Base-by-base conservation (phyloP, 352 stramenopile species). In the Phytophthora ramorum region DNA sequence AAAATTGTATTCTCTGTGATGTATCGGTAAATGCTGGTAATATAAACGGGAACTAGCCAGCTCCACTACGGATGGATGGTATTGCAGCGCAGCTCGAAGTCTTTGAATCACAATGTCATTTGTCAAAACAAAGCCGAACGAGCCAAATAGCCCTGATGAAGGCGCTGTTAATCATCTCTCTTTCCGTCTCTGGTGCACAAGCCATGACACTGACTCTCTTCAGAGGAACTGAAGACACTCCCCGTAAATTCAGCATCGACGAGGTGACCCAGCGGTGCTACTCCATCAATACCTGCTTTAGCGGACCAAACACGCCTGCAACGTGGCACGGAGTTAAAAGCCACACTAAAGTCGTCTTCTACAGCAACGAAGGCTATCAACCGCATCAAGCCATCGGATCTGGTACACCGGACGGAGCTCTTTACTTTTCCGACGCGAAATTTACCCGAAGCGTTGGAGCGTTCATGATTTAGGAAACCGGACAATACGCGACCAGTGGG, bases 401-500 rank as follows among this genome's bases (percentile, higher is more conserved):
- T 19, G 58, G 38, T 2, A 52, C 58, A 12, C 45, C 57, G 13
- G 57, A 64, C 9, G 45, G 57, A 7, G 35, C 45, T 14, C 57
- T 65, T 28, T 66, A 48, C 30, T 59, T 59, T n/a, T 52, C 48
- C 20, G 58, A 60, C 37, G 38, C 24, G 22, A 59, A 66, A 2
- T 66, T 65, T 37, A 8, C 14, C 3, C 58, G 52, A 9, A 58
- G 19, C n/a, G 45, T 51, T 13, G 37, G n/a, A 10, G 35, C 45
- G 8, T 58, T 64, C 45, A 64, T 64, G 57, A 58, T 64, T 9
- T 58, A 46, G 57, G 57, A 64, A 38, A 64, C 6, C 12, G 46
- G 57, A 4, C 32, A 55, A 17, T 63, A 48, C 24, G 44, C 56
- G 7, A 63, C 28, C n/a, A 58, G n/a, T n/a, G 58, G 47, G 0